phyloP scores from a whole-genome alignment of 2,329 filamentous ascomycete species.

The Pestalotiopsis sp. region DNA sequence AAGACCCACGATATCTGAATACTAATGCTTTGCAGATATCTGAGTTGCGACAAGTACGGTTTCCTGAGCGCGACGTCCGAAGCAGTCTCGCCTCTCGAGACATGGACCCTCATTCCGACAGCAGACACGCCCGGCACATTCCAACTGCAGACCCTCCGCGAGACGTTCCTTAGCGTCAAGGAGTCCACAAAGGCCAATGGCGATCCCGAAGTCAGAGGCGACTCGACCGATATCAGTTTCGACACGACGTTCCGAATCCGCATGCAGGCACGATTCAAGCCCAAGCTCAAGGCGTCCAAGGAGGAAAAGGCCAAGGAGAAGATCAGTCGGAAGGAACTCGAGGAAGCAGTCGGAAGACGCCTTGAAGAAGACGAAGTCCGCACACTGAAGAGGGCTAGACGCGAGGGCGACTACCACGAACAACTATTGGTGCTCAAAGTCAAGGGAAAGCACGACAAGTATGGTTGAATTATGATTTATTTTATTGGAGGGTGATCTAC shows the following conservation, averaged over 20 bases:
- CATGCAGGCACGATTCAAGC: conserved; percentile 96
- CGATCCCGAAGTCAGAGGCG: conserved; percentile 72
- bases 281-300: conserved; percentile 75
- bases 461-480: conserved; percentile 41
- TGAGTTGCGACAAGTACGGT: conserved; percentile 84
- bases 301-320: conserved; percentile 84
- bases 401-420: conserved; percentile 90
- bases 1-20: not conserved
- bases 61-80: conserved; percentile 76
- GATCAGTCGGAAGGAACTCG: conserved; percentile 83
- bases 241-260: conserved; percentile 78
- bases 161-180: conserved; percentile 70
- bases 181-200: conserved; percentile 54
- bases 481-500: conserved; percentile 16
- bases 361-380: conserved; percentile 86
- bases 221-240: conserved; percentile 69
- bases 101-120: conserved; percentile 69
- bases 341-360: conserved; percentile 75
- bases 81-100: conserved; percentile 83
- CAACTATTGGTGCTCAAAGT: conserved; percentile 83
- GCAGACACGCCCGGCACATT: conserved; percentile 72
- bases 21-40: conserved; percentile 59
- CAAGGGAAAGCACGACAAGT: conserved; percentile 94
- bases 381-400: conserved; percentile 78
- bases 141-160: conserved; percentile 72